A percentile compares a stretch with the other conserved stretches of the same genome.
phyloP scores from a whole-genome alignment of 139 green algal species.

The Edaphochlamys debaryana region DNA sequence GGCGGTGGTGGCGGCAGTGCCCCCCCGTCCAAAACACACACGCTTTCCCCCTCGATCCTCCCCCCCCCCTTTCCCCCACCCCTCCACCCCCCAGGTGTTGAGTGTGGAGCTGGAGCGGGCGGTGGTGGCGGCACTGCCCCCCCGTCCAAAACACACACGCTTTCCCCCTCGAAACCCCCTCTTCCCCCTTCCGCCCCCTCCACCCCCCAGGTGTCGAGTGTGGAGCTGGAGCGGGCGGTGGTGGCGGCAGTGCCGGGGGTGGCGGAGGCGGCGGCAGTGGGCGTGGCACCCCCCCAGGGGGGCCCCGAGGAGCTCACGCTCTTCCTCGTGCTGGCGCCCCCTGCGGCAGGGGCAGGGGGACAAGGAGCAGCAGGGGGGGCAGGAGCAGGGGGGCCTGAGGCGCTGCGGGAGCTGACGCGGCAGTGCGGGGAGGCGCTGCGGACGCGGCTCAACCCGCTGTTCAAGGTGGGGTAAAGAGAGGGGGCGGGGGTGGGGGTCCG shows the following conservation, averaged over 20 bases:
- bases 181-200: too few species aligned
- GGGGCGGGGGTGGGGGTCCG: not conserved
- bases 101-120: too few species aligned
- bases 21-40: too few species aligned
- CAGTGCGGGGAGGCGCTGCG: slow-evolving; percentile 69
- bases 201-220: slow-evolving; percentile 73
- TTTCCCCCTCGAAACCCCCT: too few species aligned
- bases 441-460: slow-evolving; percentile 86
- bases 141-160: too few species aligned
- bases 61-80: too few species aligned
- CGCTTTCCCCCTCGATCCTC: too few species aligned
- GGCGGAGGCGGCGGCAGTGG: slow-evolving; percentile 79
- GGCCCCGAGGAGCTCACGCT: slow-evolving; percentile 89
- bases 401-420: slow-evolving; percentile 30
- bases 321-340: slow-evolving; percentile 73
- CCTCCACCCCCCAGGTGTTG: too few species aligned
- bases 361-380: not conserved
- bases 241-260: slow-evolving; percentile 51
- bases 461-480: slow-evolving; percentile 78
- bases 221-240: slow-evolving; percentile 89
- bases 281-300: slow-evolving; percentile 72
- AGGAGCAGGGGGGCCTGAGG: slow-evolving; percentile 7
- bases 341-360: too few species aligned
- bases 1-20: too few species aligned
- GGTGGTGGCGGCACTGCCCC: too few species aligned